Conservation (phyloP, 176 grass and related monocot species). For the Rhynchospora breviuscula region DNA sequence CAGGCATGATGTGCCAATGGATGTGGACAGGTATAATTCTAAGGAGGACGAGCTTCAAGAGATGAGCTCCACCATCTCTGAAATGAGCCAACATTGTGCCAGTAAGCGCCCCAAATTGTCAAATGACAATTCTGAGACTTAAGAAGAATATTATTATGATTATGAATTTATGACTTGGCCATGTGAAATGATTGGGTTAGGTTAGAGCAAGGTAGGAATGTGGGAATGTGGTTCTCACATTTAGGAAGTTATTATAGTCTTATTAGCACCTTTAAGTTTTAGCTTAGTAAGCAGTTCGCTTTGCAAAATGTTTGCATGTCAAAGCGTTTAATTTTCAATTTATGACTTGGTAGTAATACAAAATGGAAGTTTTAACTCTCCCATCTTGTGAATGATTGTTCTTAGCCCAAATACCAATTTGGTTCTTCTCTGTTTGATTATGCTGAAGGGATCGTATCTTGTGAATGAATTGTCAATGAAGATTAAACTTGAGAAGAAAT, state of each 20-base stretch:
- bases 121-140: constrained; percentile 11
- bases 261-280: no score
- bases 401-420: not conserved
- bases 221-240: not conserved
- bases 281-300: no score
- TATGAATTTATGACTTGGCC: not conserved
- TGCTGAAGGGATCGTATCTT: no score
- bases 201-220: not conserved
- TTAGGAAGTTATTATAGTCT: not conserved
- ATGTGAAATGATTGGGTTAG: not conserved
- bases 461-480: no score
- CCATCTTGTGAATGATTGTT: not conserved
- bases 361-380: no score
- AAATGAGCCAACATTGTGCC: constrained; percentile 23
- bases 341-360: not conserved
- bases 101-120: constrained; percentile 64
- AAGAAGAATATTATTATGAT: not conserved
- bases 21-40: constrained; percentile 48
- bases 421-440: not conserved
- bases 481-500: no score
- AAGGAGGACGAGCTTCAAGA: constrained; percentile 75
- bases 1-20: constrained; percentile 50
- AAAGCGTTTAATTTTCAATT: not conserved
- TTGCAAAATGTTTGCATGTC: no score
- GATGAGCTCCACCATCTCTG: constrained; percentile 56